These are phyloP conservation scores for Clonostachys byssicola DNA, from an alignment of 2,329 filamentous ascomycete species.

Conservation along the genomic window DNA sequence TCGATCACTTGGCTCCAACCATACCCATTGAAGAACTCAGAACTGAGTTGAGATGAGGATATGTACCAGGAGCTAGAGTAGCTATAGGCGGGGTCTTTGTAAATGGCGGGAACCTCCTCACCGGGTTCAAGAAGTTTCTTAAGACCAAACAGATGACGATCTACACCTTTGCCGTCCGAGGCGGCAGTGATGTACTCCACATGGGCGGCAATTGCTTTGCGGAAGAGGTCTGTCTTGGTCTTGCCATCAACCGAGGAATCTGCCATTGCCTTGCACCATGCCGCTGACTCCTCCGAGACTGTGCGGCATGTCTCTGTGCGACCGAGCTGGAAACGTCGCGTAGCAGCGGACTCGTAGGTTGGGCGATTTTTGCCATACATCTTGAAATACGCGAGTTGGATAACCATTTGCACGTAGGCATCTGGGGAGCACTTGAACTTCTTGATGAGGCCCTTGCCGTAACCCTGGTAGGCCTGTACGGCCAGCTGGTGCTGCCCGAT, in stretches of 20 bases:
- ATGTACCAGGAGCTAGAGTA: constrained; percentile 91
- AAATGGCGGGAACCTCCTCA: constrained; percentile 78
- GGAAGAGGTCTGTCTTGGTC: constrained; percentile 70
- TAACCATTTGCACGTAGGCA: constrained; percentile 97
- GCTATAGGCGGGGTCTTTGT: constrained; percentile 76
- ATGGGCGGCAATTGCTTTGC: constrained; percentile 75
- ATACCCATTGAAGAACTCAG: constrained; percentile 98
- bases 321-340: constrained; percentile 91
- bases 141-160: constrained; percentile 93
- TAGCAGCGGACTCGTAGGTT: constrained; percentile 95
- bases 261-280: constrained; percentile 86
- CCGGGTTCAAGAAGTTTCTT: constrained; percentile 83
- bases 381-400: constrained; percentile 96
- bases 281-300: constrained; percentile 86
- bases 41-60: constrained; percentile 83
- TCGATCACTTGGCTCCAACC: constrained; percentile 98
- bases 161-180: constrained; percentile 87
- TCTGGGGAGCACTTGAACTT: constrained; percentile 98
- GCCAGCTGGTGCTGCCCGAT: constrained; percentile 87
- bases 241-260: constrained; percentile 60
- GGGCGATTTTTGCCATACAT: constrained; percentile 98
- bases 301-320: constrained; percentile 94
- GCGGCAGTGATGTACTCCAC: constrained; percentile 89
- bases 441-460: constrained; percentile 98
- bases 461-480: constrained; percentile 94